Base-by-base conservation (phyloP, 2,329 filamentous ascomycete species). In the Penicillium sp. region DNA sequence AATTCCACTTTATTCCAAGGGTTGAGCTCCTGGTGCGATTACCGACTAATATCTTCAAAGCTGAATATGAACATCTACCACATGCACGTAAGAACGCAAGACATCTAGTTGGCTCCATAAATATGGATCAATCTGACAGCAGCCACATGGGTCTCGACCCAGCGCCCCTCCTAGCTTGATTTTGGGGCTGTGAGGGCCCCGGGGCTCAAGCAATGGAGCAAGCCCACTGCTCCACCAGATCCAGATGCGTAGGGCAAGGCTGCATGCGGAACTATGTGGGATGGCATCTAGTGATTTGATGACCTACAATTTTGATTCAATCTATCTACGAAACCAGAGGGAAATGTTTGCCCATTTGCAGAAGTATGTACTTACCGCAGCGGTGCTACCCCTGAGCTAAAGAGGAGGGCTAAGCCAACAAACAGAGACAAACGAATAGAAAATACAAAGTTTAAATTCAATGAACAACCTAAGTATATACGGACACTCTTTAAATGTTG, bases 161-260 rank as follows among this genome's bases (percentile, higher is more conserved):
- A 55, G 49, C 32, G 61, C 57, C 61, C 59, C 61, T 59, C 47
- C 32, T 40, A 38, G n/a, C 38, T 24, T 45, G 47, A 47, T 46
- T 59, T 55, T 54, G 50, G 51, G 46, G 49, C 44, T 49, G n/a
- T 21, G 43, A 43, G 49, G 57, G 55, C 40, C 40, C 49, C 50
- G 55, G 51, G 55, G 18, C 18, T 18, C 18, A 18, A 18, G 14
- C 43, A 49, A 59, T 56, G 59, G 55, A 47, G 43, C 43, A 42
- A 52, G 47, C 16, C 45, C 44, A 52, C 49, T 47, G 32, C 59
- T 63, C 60, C 59, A 63, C 57, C 47, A 55, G 55, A 54, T 47
- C 61, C 61, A 57, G 52, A 36, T 59, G 54, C 46, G 53, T 52
- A 43, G 49, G 16, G 34, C 39, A 45, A 45, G 13, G 36, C 32